Evolutionary conservation across 2,329 filamentous ascomycete species (phyloP).

Genomic region (Nectriaceae sp.): DNA sequence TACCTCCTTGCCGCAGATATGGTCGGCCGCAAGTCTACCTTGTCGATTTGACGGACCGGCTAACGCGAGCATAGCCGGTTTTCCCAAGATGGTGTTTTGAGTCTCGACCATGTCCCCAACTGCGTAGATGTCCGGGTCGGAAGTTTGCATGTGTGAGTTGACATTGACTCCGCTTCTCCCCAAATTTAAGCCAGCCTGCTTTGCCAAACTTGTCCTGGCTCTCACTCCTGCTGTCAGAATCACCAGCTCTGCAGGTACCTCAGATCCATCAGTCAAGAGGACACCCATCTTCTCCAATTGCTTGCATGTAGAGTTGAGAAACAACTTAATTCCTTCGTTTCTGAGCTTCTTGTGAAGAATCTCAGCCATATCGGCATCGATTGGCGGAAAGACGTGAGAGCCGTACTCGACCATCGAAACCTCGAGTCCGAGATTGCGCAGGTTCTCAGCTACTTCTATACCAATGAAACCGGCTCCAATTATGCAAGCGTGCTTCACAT

Average conservation of each 20-base stretch:
- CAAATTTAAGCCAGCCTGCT: slow-evolving; percentile 3
- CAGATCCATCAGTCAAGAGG: slow-evolving; percentile 1
- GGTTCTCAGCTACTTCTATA: slow-evolving; percentile 11
- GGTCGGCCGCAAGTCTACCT: slow-evolving; percentile 9
- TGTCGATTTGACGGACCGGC: slow-evolving; percentile 11
- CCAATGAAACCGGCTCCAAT: slow-evolving; percentile 13
- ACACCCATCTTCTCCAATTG: neutral
- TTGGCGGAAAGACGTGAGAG: slow-evolving; percentile 8
- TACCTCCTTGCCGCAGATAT: slow-evolving; percentile 6
- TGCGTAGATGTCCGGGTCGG: slow-evolving; percentile 9
- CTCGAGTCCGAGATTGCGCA: slow-evolving; percentile 6
- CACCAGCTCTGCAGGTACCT: slow-evolving; percentile 7
- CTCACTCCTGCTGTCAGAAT: slow-evolving; percentile 8
- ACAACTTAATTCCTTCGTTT: slow-evolving; percentile 5
- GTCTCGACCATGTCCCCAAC: slow-evolving; percentile 14
- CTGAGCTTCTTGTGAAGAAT: slow-evolving; percentile 6
- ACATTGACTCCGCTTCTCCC: slow-evolving; percentile 7
- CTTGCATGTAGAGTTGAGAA: slow-evolving; percentile 2
- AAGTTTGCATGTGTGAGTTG: slow-evolving; percentile 11
- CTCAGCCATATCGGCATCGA: slow-evolving; percentile 7
- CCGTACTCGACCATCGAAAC: slow-evolving; percentile 9
- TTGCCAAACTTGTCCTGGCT: slow-evolving; percentile 3
- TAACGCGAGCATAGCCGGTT: slow-evolving; percentile 2
- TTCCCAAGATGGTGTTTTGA: neutral
- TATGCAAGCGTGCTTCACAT: slow-evolving; percentile 1